phyloP scores from a whole-genome alignment of 495 filamentous ascomycete species.

The Penicillium psychrofluorescens region DNA sequence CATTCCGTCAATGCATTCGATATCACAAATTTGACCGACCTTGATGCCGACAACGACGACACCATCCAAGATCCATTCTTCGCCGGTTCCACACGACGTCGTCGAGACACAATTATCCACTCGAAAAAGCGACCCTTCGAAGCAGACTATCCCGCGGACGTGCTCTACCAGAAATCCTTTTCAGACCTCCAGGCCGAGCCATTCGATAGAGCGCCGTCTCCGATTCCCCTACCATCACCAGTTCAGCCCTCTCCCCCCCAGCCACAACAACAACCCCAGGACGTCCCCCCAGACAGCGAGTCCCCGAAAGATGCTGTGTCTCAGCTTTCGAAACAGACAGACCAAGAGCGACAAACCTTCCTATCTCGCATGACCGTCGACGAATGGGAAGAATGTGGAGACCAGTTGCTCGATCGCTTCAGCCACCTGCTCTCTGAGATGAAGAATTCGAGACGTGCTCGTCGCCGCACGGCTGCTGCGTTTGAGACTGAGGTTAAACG shows the following conservation, averaged over 20 bases:
- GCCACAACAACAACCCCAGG: too few relatives aligned
- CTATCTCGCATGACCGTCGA: slow-evolving; percentile 55
- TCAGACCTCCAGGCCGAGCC: slow-evolving; percentile 37
- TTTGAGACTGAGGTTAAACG: slow-evolving; percentile 64
- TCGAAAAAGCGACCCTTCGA: slow-evolving; percentile 30
- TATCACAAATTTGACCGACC: slow-evolving; percentile 26
- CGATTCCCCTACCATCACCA: slow-evolving; percentile 5
- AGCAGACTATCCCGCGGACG: slow-evolving; percentile 34
- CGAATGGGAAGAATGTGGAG: slow-evolving; percentile 79
- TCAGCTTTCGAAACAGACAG: slow-evolving; percentile 19
- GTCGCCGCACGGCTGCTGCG: slow-evolving; percentile 52
- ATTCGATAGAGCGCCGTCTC: slow-evolving; percentile 31
- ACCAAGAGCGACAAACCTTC: slow-evolving; percentile 50
- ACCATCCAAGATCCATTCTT: slow-evolving; percentile 28
- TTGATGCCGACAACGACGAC: slow-evolving; percentile 25
- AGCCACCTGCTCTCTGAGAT: slow-evolving; percentile 53
- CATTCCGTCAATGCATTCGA: slow-evolving; percentile 28
- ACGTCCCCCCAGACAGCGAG: slow-evolving; percentile 1
- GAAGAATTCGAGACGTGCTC: slow-evolving; percentile 54
- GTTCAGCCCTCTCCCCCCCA: slow-evolving; percentile 11
- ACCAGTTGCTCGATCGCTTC: slow-evolving; percentile 70
- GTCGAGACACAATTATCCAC: slow-evolving; percentile 15
- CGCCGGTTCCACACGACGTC: slow-evolving; percentile 5
- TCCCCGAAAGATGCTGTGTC: slow-evolving; percentile 22
- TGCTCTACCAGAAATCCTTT: slow-evolving; percentile 37